Percentiles rank a stretch among this genome's conserved stretches.
phyloP scores from a whole-genome alignment of 139 green algal genomes.

The Axilococcus clingmanii region DNA sequence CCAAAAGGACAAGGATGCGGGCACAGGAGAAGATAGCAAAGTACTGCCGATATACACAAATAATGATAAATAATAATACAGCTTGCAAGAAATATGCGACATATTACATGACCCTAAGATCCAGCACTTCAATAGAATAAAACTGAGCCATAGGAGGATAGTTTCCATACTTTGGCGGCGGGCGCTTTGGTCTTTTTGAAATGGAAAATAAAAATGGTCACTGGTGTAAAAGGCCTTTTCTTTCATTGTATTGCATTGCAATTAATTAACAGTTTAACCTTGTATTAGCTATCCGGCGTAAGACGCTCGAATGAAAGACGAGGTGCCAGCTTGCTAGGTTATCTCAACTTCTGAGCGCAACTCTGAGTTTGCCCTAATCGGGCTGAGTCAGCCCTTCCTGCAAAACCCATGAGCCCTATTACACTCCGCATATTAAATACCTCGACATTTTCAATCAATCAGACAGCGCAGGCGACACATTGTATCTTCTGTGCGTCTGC shows the following conservation, averaged over 20 bases:
- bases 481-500: background rate
- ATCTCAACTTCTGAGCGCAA: background rate
- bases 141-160: too few species aligned
- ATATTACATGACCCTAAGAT: background rate
- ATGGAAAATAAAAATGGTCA: constrained; percentile 14
- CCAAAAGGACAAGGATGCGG: constrained; percentile 7
- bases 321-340: background rate
- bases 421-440: background rate
- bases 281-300: background rate
- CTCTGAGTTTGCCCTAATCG: background rate
- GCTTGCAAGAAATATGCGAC: background rate
- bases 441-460: background rate
- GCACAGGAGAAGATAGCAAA: background rate
- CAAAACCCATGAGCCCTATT: background rate
- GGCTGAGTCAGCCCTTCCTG: background rate
- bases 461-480: background rate
- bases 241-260: constrained; percentile 2
- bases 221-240: background rate
- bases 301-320: background rate
- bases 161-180: too few species aligned
- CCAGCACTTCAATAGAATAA: too few species aligned
- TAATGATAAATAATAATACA: background rate
- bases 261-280: background rate
- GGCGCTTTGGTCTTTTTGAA: background rate
- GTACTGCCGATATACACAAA: background rate